Conservation (phyloP, 768 basidiomycete genomes). For the Russula dissimulans region DNA sequence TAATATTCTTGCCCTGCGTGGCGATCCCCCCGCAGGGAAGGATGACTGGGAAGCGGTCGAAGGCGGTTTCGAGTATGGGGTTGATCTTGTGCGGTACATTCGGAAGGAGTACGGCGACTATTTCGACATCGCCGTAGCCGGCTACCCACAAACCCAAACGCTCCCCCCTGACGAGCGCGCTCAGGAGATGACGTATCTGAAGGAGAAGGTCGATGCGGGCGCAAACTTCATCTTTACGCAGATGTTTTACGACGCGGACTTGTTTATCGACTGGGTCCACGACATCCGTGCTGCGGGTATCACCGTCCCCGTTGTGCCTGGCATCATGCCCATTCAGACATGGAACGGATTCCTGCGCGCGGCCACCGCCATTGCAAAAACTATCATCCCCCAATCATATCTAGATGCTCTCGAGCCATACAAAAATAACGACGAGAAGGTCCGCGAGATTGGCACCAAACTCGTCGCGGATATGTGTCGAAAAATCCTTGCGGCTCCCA, state of each 20-base stretch:
- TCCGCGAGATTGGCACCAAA: slow-evolving; percentile 86
- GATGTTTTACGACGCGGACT: slow-evolving; percentile 91
- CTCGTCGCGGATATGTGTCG: slow-evolving; percentile 93
- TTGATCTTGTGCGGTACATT: slow-evolving; percentile 89
- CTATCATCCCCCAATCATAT: slow-evolving; percentile 64
- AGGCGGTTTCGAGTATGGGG: slow-evolving; percentile 82
- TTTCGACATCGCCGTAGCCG: slow-evolving; percentile 91
- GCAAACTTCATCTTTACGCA: slow-evolving; percentile 94
- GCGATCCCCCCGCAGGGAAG: slow-evolving; percentile 83
- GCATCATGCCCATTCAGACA: slow-evolving; percentile 92
- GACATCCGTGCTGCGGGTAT: slow-evolving; percentile 77
- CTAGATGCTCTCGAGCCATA: slow-evolving; percentile 74
- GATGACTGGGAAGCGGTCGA: slow-evolving; percentile 90
- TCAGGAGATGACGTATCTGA: slow-evolving; percentile 76
- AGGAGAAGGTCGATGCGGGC: slow-evolving; percentile 86
- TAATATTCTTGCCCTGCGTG: slow-evolving; percentile 88
- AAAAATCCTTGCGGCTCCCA: slow-evolving; percentile 65
- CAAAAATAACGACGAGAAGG: slow-evolving; percentile 89
- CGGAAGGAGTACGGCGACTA: slow-evolving; percentile 76
- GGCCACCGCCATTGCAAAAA: slow-evolving; percentile 63
- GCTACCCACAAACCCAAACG: slow-evolving; percentile 78
- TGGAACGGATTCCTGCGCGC: slow-evolving; percentile 92
- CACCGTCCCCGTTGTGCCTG: slow-evolving; percentile 82
- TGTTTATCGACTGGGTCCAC: slow-evolving; percentile 90
- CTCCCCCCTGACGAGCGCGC: slow-evolving; percentile 66